Evolutionary conservation across 2,329 filamentous ascomycete genomes (phyloP).

Genomic region (Colletotrichum orbiculare): DNA sequence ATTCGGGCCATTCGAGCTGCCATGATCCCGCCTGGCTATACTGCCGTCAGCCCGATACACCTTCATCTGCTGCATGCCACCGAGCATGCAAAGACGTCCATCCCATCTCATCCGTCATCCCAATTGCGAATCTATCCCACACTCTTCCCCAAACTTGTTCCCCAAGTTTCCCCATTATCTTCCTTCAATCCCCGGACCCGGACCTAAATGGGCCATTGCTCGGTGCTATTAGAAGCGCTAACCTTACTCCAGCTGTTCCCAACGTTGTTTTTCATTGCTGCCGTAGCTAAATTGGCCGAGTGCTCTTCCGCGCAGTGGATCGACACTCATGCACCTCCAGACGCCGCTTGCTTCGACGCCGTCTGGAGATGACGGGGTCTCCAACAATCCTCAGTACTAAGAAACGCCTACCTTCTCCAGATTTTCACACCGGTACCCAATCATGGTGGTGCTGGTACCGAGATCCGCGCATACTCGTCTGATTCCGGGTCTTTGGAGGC

Average conservation of each 20-base stretch:
- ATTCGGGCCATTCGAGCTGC: constrained; percentile 23
- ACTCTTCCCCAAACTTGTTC: constrained; percentile 20
- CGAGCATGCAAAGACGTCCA: constrained; percentile 15
- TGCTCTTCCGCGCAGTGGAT: constrained; percentile 33
- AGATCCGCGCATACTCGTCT: constrained; percentile 25
- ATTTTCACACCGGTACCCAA: constrained; percentile 23
- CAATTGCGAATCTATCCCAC: constrained; percentile 6
- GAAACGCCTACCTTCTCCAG: constrained; percentile 19
- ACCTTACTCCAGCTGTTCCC: constrained; percentile 23
- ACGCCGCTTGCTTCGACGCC: constrained; percentile 6
- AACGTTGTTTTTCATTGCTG: constrained; percentile 6
- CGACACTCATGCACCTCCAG: constrained; percentile 25
- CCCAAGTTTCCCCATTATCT: constrained; percentile 32
- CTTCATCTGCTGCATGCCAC: constrained; percentile 20
- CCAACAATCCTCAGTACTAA: constrained; percentile 15
- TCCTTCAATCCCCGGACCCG: constrained; percentile 35
- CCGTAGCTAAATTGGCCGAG: constrained; percentile 38
- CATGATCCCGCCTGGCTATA: background rate
- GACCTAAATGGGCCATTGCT: constrained; percentile 42
- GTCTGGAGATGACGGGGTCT: constrained; percentile 23
- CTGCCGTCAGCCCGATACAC: background rate
- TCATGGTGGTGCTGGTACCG: background rate
- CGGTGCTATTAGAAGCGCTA: constrained; percentile 43
- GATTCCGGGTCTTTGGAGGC: constrained; percentile 20
- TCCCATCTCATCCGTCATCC: constrained; percentile 16